Conservation (phyloP, 2,329 filamentous ascomycete species). For the Pyricularia sp. region DNA sequence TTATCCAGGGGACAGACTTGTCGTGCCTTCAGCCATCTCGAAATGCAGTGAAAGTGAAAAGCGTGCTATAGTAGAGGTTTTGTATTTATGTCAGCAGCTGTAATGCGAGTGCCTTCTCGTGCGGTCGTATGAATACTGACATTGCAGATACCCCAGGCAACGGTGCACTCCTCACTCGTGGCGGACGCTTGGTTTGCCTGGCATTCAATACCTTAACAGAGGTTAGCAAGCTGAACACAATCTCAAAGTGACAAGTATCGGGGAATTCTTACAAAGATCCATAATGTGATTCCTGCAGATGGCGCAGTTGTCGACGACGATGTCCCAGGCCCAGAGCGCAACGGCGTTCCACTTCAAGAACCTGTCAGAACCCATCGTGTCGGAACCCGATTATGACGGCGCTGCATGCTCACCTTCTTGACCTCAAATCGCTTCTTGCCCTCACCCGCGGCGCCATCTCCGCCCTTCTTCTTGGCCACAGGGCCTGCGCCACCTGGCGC, state of each 20-base stretch:
- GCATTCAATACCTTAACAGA: conserved; percentile 73
- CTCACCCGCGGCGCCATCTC: conserved; percentile 41
- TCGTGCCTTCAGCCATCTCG: conserved; percentile 96
- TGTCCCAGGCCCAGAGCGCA: conserved; percentile 97
- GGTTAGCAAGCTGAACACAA: conserved; percentile 7
- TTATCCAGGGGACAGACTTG: conserved; percentile 97
- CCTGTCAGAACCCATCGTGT: neutral
- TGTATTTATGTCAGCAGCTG: neutral
- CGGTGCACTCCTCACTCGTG: conserved; percentile 94
- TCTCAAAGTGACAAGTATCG: conserved; percentile 13
- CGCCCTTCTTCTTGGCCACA: conserved; percentile 39
- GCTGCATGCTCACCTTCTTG: conserved; percentile 64
- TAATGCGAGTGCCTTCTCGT: neutral
- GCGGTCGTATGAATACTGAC: conserved; percentile 39
- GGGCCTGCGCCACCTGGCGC: conserved; percentile 44
- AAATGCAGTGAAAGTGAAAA: conserved; percentile 99
- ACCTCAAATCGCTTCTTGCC: conserved; percentile 95
- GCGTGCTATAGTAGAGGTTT: conserved; percentile 53
- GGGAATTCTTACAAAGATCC: conserved; percentile 63
- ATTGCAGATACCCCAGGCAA: conserved; percentile 98
- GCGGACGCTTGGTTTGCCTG: conserved; percentile 97
- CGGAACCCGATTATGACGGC: conserved; percentile 2
- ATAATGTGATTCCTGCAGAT: conserved; percentile 99
- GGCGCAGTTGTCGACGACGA: conserved; percentile 97
- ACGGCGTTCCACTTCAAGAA: conserved; percentile 83